These are phyloP conservation scores for sorghum (Sorghum bicolor) DNA, from an alignment of 176 grass and related monocot genomes.

Conservation along the genomic window Sorghum_bicolor_NCBIv3 NC_012875.2:40231501-40232000, in stretches of 20 bases:
- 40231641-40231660: slow-evolving; percentile 18
- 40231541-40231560: slow-evolving; percentile 1
- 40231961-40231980: slow-evolving; percentile 29
- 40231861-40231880: background rate
- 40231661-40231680: background rate
- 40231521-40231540: background rate
- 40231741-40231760: slow-evolving; percentile 9
- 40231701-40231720: background rate
- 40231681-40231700: background rate
- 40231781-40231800: background rate
- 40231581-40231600: slow-evolving; percentile 36
- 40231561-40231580: slow-evolving; percentile 11
- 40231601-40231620: slow-evolving; percentile 19
- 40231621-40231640: slow-evolving; percentile 30
- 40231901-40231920: slow-evolving; percentile 36
- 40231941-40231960: slow-evolving; percentile 13
- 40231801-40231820: slow-evolving; percentile 34
- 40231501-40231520: background rate
- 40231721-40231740: slow-evolving; percentile 5
- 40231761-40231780: background rate
- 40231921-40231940: slow-evolving; percentile 45
- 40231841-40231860: slow-evolving; percentile 37
- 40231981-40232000: slow-evolving; percentile 10
- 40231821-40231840: slow-evolving; percentile 41
- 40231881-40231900: background rate